Evolutionary conservation across 768 basidiomycete genomes (phyloP).

Genomic region (Cystofilobasidium bisporidii): DNA sequence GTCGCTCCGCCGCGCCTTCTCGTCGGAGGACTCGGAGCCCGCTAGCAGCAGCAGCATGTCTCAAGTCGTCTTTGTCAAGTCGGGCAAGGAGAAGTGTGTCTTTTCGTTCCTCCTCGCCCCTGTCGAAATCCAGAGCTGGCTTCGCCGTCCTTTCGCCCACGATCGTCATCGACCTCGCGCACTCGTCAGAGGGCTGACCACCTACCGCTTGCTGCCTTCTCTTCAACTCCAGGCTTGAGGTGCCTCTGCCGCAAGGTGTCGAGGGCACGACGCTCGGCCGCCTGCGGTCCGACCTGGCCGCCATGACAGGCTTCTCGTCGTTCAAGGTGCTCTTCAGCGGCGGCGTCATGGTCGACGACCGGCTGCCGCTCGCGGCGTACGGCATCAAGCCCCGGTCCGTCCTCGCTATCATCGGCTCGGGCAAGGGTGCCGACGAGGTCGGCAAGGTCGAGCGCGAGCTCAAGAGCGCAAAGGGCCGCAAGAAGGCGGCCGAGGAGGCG

Average conservation of each 20-base stretch:
- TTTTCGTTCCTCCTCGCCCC: slow-evolving; percentile 6
- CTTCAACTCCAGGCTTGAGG: slow-evolving; percentile 42
- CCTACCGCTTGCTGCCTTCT: not conserved
- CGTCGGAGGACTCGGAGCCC: not conserved
- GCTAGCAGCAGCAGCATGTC: slow-evolving; percentile 4
- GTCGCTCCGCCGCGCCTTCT: slow-evolving; percentile 2
- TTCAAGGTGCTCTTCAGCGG: slow-evolving; percentile 87
- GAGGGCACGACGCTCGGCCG: slow-evolving; percentile 52
- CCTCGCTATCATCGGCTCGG: slow-evolving; percentile 56
- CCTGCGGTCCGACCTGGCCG: slow-evolving; percentile 56
- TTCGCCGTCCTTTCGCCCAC: too few species aligned
- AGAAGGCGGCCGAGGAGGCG: slow-evolving; percentile 31
- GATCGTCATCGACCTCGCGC: not conserved
- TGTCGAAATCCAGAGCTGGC: not conserved
- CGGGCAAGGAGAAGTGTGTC: slow-evolving; percentile 34
- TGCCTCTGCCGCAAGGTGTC: slow-evolving; percentile 47
- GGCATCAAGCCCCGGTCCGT: slow-evolving; percentile 58
- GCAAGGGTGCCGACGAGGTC: slow-evolving; percentile 14
- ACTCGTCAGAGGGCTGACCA: too few species aligned
- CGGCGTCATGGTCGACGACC: slow-evolving; percentile 74
- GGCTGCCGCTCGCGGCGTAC: slow-evolving; percentile 64
- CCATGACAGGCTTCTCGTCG: slow-evolving; percentile 45
- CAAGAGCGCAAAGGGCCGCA: slow-evolving; percentile 29
- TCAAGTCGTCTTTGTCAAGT: slow-evolving; percentile 32
- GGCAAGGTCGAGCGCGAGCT: slow-evolving; percentile 26